phyloP scores from a whole-genome alignment of 2,329 filamentous ascomycete species.

The Didymella glomerata region DNA sequence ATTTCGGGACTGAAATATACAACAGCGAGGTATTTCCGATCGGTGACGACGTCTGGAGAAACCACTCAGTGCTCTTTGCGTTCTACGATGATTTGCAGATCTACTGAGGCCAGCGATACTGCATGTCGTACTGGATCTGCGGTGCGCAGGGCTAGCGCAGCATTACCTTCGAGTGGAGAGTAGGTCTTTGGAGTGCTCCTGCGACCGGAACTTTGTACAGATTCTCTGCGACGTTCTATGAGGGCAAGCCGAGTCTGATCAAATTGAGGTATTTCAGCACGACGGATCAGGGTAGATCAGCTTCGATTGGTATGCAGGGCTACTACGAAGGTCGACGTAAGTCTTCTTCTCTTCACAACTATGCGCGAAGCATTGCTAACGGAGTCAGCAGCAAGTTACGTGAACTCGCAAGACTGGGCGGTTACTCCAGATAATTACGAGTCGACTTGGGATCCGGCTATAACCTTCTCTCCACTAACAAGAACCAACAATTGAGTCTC shows the following conservation, averaged over 20 bases:
- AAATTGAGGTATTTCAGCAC: neutral
- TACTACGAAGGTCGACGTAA: neutral
- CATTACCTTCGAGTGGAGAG: conserved; percentile 7
- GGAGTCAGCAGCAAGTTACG: neutral
- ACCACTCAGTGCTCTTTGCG: no score
- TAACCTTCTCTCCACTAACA: neutral
- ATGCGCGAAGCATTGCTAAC: neutral
- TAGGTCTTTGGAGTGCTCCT: neutral
- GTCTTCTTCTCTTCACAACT: neutral
- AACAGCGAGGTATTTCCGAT: neutral
- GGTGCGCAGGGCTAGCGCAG: conserved; percentile 3
- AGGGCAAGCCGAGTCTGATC: neutral
- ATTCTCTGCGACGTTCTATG: conserved; percentile 5
- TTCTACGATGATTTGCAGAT: conserved; percentile 3
- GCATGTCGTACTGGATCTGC: conserved; percentile 1
- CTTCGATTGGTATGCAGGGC: conserved; percentile 4
- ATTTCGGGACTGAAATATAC: neutral
- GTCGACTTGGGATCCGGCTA: neutral
- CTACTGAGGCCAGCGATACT: conserved; percentile 1
- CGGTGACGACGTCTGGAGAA: neutral
- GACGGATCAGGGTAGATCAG: conserved; percentile 1
- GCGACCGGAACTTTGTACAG: conserved; percentile 1
- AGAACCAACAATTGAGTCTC: neutral
- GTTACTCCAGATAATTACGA: neutral
- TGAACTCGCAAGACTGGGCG: neutral